phyloP scores from a whole-genome alignment of 129 eudicot species.

The Erigeron canadensis region DNA sequence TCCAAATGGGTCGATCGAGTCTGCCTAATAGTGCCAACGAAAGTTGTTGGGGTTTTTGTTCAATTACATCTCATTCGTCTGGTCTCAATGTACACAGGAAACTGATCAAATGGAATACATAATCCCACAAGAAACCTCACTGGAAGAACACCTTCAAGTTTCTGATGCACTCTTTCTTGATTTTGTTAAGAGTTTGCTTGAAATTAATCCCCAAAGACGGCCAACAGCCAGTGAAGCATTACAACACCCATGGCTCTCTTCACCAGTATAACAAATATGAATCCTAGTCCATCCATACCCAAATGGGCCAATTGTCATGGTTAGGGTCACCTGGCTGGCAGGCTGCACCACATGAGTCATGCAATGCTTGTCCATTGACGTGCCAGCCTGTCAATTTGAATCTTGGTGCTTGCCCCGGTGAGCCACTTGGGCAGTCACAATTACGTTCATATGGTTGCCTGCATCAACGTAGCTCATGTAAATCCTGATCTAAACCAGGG shows the following conservation, averaged over 20 bases:
- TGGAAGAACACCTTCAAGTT: slow-evolving; percentile 70
- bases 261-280: slow-evolving; percentile 12
- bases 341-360: slow-evolving; percentile 23
- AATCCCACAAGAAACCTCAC: slow-evolving; percentile 64
- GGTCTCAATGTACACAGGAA: slow-evolving; percentile 46
- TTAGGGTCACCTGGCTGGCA: not conserved
- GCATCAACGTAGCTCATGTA: slow-evolving; percentile 2
- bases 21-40: too few relatives aligned
- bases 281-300: slow-evolving; percentile 21
- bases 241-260: slow-evolving; percentile 88
- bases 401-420: slow-evolving; percentile 4
- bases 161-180: slow-evolving; percentile 60
- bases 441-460: slow-evolving; percentile 8
- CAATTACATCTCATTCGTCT: not conserved
- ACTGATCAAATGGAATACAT: slow-evolving; percentile 65
- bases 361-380: not conserved
- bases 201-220: slow-evolving; percentile 73
- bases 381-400: not conserved
- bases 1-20: not conserved
- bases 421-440: slow-evolving; percentile 14
- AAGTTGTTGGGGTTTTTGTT: not conserved
- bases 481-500: slow-evolving; percentile 13
- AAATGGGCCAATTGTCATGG: slow-evolving; percentile 4
- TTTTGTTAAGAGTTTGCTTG: slow-evolving; percentile 67
- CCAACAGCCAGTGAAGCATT: slow-evolving; percentile 88